Evolutionary conservation across 768 basidiomycete species (phyloP).

Genomic region (Piloderma croceum): DNA sequence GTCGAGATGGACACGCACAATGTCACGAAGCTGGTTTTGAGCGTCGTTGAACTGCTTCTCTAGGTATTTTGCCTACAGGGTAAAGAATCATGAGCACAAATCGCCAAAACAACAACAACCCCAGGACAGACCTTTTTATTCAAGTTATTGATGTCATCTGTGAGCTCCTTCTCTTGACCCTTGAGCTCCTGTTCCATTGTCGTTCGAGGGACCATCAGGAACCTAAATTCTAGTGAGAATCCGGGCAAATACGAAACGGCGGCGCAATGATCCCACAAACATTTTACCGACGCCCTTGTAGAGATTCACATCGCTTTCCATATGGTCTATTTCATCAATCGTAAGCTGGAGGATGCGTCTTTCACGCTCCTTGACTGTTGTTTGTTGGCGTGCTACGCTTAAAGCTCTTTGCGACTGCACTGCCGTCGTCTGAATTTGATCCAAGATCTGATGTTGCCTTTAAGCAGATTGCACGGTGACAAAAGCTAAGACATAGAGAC

Average conservation of each 20-base stretch:
- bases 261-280: constrained; percentile 37
- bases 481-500: constrained; percentile 29
- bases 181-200: constrained; percentile 76
- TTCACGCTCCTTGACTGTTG: constrained; percentile 78
- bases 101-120: not conserved
- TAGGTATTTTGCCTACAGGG: constrained; percentile 71
- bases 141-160: constrained; percentile 76
- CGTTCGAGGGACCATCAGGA: constrained; percentile 78
- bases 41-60: constrained; percentile 94
- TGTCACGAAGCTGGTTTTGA: constrained; percentile 79
- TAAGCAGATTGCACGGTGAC: constrained; percentile 12
- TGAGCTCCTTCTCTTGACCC: constrained; percentile 71
- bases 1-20: constrained; percentile 43
- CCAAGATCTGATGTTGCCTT: too few species aligned
- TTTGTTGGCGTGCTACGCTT: constrained; percentile 69
- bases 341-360: constrained; percentile 86
- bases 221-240: constrained; percentile 46
- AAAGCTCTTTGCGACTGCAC: constrained; percentile 79
- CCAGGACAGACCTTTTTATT: constrained; percentile 69
- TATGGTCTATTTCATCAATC: constrained; percentile 69
- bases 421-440: constrained; percentile 90
- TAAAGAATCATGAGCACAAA: constrained; percentile 2
- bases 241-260: not conserved
- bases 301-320: constrained; percentile 70
- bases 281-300: constrained; percentile 97